These are phyloP conservation scores for Trypanosoma mega DNA, from an alignment of 208 protist genomes.

Conservation along the genomic window DNA sequence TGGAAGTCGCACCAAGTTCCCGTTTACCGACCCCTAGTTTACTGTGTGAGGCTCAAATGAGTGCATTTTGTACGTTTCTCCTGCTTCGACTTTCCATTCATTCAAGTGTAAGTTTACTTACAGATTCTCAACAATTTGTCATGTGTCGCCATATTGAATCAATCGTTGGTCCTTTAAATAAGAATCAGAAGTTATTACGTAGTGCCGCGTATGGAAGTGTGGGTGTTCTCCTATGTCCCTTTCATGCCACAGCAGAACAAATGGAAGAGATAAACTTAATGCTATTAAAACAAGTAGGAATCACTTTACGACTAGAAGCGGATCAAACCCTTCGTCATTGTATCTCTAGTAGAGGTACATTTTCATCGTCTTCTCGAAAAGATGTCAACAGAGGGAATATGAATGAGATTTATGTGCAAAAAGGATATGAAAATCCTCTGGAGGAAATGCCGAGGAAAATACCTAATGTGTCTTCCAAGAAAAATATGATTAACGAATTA, in stretches of 20 bases:
- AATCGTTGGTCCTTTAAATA: background rate
- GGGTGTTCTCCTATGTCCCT: constrained; percentile 15
- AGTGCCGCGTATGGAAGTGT: constrained; percentile 6
- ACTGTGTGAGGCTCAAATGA: constrained; percentile 29
- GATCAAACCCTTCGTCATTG: background rate
- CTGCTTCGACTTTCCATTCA: constrained; percentile 3
- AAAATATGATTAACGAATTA: constrained; percentile 13
- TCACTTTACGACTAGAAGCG: background rate
- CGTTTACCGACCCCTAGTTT: constrained; percentile 22
- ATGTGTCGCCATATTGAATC: constrained; percentile 12
- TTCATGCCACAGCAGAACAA: constrained; percentile 13
- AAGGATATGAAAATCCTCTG: background rate
- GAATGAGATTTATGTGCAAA: background rate
- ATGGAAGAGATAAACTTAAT: constrained; percentile 15
- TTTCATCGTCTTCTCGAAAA: too few species aligned
- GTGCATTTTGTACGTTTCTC: constrained; percentile 21
- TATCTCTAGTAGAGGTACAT: background rate
- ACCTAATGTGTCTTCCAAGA: background rate
- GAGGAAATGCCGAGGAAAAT: background rate
- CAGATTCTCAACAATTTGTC: constrained; percentile 8
- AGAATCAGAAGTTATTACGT: background rate
- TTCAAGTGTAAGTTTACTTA: constrained; percentile 12
- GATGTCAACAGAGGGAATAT: too few species aligned
- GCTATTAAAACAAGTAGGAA: constrained; percentile 7
- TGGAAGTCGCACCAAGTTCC: constrained; percentile 10